These are phyloP conservation scores for Nannochloropsis oceanica DNA, from an alignment of 108 stramenopile species.

Conservation along the genomic window DNA sequence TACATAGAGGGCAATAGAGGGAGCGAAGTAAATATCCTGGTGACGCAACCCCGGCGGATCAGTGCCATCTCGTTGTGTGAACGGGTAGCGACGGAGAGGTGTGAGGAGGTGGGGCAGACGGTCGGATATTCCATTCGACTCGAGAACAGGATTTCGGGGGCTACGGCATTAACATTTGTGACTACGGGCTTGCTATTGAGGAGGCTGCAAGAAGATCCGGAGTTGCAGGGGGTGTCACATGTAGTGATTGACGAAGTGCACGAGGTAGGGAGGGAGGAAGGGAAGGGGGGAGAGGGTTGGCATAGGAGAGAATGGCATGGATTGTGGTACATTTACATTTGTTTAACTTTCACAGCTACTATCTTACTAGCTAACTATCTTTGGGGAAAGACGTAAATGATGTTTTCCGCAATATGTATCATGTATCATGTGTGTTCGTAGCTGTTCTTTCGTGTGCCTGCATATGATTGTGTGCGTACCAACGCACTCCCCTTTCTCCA, in stretches of 20 bases:
- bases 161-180: constrained; percentile 47
- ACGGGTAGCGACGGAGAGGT: constrained; percentile 60
- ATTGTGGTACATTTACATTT: background rate
- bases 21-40: constrained; percentile 41
- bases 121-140: constrained; percentile 61
- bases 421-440: too few species aligned
- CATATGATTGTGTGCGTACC: too few species aligned
- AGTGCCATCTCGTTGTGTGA: constrained; percentile 74
- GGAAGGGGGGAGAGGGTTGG: background rate
- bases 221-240: constrained; percentile 47
- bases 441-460: too few species aligned
- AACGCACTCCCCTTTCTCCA: too few species aligned
- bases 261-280: constrained; percentile 18
- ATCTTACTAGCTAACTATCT: too few species aligned
- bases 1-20: constrained; percentile 17
- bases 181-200: constrained; percentile 70
- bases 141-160: constrained; percentile 27
- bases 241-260: constrained; percentile 63
- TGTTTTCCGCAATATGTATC: too few species aligned
- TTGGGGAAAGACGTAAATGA: too few species aligned
- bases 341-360: background rate
- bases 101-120: constrained; percentile 33
- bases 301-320: background rate
- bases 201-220: constrained; percentile 45
- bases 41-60: constrained; percentile 76